phyloP scores from a whole-genome alignment of 2,329 filamentous ascomycete genomes.

The Neofusicoccum umdonicola region DNA sequence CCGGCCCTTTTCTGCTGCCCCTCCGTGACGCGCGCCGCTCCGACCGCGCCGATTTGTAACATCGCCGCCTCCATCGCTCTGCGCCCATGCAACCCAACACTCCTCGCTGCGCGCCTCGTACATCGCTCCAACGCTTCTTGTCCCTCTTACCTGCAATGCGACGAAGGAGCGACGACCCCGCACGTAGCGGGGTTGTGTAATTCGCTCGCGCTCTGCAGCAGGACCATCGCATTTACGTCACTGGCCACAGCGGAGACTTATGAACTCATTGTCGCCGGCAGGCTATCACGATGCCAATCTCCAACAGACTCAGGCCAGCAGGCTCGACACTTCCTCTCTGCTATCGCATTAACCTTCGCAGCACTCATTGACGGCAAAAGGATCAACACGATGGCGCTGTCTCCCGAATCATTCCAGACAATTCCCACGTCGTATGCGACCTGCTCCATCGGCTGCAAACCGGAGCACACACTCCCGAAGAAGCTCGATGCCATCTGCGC shows the following conservation, averaged over 20 bases:
- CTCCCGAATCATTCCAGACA: slow-evolving; percentile 33
- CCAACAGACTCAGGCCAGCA: not conserved
- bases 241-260: not conserved
- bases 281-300: not conserved
- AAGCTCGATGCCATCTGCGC: slow-evolving; percentile 63
- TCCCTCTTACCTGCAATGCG: not conserved
- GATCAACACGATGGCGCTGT: slow-evolving; percentile 32
- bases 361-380: not conserved
- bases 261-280: not conserved
- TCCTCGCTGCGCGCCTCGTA: not conserved
- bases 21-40: not conserved
- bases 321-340: no score
- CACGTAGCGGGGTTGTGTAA: not conserved
- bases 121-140: not conserved
- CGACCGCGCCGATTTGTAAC: not conserved
- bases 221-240: slow-evolving; percentile 1
- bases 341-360: not conserved
- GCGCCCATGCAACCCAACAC: not conserved
- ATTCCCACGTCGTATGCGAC: slow-evolving; percentile 56
- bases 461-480: slow-evolving; percentile 54
- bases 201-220: not conserved
- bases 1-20: not conserved
- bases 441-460: slow-evolving; percentile 53
- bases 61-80: not conserved
- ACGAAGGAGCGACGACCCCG: not conserved